These are phyloP conservation scores for Ceratobasidium sp. DNA, from an alignment of 1,284 basidiomycete species.

Conservation along the genomic window DNA sequence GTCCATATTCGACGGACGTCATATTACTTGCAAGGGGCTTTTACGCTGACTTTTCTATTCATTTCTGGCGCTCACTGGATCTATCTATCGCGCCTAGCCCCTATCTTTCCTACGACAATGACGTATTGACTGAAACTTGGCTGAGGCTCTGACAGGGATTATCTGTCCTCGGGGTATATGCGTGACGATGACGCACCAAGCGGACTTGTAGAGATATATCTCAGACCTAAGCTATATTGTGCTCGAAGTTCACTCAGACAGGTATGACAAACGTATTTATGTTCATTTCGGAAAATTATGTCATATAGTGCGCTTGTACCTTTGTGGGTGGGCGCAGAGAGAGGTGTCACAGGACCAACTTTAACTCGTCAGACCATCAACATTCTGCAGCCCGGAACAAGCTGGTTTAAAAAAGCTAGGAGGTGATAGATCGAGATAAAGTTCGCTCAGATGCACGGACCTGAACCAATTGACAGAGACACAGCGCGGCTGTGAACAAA, in stretches of 20 bases:
- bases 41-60: too few relatives aligned
- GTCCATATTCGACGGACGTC: too few relatives aligned
- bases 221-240: neutral
- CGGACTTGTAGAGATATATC: neutral
- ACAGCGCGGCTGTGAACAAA: too few relatives aligned
- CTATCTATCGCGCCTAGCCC: too few relatives aligned
- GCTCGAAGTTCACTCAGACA: neutral
- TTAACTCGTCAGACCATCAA: neutral
- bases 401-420: too few relatives aligned
- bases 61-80: too few relatives aligned
- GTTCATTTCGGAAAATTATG: neutral
- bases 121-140: too few relatives aligned
- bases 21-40: too few relatives aligned
- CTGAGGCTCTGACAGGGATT: neutral
- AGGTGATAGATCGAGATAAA: neutral
- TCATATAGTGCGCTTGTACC: slow-evolving; percentile 1
- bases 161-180: neutral
- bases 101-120: too few relatives aligned
- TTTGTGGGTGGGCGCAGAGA: neutral
- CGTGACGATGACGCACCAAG: slow-evolving; percentile 10
- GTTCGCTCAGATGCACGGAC: neutral
- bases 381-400: neutral
- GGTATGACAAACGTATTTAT: slow-evolving; percentile 4
- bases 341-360: neutral
- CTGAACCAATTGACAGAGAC: neutral